phyloP scores from a whole-genome alignment of 768 basidiomycete species.

The Russula dissimulans region DNA sequence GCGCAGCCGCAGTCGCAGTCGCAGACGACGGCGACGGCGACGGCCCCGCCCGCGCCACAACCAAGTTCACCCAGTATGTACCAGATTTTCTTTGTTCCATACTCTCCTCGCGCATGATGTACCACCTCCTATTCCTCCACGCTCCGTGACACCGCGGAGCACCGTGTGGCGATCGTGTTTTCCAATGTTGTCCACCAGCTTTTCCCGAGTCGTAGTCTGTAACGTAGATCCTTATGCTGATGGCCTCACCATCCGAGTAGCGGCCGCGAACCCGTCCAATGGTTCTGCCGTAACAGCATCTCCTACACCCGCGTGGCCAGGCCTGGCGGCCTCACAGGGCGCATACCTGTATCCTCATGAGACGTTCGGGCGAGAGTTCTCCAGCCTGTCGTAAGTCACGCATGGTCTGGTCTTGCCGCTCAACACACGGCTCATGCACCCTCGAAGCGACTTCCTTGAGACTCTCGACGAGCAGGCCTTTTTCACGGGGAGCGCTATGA shows the following conservation, averaged over 20 bases:
- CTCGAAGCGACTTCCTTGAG: conserved; percentile 71
- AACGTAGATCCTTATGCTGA: not conserved
- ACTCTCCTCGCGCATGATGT: too few relatives aligned
- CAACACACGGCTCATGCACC: not conserved
- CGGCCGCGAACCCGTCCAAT: conserved; percentile 3
- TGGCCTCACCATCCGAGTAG: conserved; percentile 13
- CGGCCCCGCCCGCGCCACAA: conserved; percentile 15
- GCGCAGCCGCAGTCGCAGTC: conserved; percentile 32
- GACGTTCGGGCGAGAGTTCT: conserved; percentile 72
- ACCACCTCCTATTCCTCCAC: not conserved
- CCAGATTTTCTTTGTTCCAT: not conserved
- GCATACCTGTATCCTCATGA: conserved; percentile 65
- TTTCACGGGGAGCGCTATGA: conserved; percentile 47
- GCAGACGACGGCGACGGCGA: conserved; percentile 20
- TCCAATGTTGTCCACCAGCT: not conserved
- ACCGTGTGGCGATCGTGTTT: not conserved
- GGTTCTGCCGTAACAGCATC: conserved; percentile 21
- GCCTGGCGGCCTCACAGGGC: conserved; percentile 36
- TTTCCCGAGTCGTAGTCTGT: not conserved
- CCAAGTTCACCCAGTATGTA: not conserved
- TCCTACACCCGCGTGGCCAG: conserved; percentile 42
- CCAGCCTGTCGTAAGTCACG: conserved; percentile 59
- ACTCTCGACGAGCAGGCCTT: conserved; percentile 79
- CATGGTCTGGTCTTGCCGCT: not conserved
- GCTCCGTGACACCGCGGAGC: not conserved